These are phyloP conservation scores for Globisporangium orthogonon DNA, from an alignment of 352 stramenopile species.

Conservation along the genomic window DNA sequence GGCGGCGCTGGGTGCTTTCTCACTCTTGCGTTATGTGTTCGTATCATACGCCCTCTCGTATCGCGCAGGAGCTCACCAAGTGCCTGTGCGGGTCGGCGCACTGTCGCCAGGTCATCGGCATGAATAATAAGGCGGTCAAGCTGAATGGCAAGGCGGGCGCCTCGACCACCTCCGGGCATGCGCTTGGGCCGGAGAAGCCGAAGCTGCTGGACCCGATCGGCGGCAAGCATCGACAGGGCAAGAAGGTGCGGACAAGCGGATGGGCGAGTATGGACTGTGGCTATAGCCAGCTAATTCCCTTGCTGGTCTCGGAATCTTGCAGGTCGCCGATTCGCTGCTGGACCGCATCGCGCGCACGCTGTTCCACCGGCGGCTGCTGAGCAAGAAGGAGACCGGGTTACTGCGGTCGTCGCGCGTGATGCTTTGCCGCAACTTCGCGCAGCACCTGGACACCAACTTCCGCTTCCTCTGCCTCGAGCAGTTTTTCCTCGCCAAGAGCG, in stretches of 20 bases:
- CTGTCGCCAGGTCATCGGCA: constrained; percentile 67
- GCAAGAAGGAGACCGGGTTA: constrained; percentile 32
- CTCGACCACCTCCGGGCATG: not conserved
- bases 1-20: not conserved
- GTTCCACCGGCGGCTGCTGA: constrained; percentile 41
- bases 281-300: no score
- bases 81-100: constrained; percentile 56
- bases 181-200: constrained; percentile 2
- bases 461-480: constrained; percentile 44
- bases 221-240: constrained; percentile 26
- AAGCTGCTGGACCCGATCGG: constrained; percentile 45
- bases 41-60: no score
- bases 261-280: no score
- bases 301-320: no score
- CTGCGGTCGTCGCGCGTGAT: constrained; percentile 48
- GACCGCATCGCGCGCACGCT: constrained; percentile 42
- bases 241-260: constrained; percentile 23
- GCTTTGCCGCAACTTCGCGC: constrained; percentile 48
- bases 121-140: constrained; percentile 54
- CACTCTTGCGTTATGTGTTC: not conserved
- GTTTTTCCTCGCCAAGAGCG: constrained; percentile 31
- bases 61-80: constrained; percentile 55
- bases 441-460: constrained; percentile 53
- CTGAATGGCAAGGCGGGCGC: constrained; percentile 10
- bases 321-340: constrained; percentile 48